Conservation (phyloP, 2,329 filamentous ascomycete genomes). For the Phyllosticta ampelicida region DNA sequence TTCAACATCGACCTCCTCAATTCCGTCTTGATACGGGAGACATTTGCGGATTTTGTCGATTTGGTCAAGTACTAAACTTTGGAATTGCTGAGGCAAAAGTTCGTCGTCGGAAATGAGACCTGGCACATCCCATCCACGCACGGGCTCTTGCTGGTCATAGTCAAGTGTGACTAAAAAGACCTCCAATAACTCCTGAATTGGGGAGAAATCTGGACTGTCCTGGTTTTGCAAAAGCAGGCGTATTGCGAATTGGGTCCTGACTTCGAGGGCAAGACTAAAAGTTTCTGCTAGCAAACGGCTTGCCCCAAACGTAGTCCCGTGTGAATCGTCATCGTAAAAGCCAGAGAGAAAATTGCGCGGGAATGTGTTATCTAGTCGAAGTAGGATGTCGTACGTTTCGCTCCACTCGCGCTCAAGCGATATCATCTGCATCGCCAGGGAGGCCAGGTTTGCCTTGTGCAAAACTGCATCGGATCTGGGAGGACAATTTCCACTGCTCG, state of each 20-base stretch:
- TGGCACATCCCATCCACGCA: constrained; percentile 26
- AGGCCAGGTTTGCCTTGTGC: constrained; percentile 34
- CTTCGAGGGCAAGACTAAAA: constrained; percentile 40
- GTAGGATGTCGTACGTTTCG: constrained; percentile 21
- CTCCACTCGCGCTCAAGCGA: constrained; percentile 19
- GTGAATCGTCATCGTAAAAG: constrained; percentile 10
- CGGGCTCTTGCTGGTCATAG: constrained; percentile 14
- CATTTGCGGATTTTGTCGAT: constrained; percentile 27
- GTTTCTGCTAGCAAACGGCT: constrained; percentile 34
- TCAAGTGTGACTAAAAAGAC: constrained; percentile 30
- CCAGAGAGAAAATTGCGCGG: constrained; percentile 24
- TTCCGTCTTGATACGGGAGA: constrained; percentile 25
- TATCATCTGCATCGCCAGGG: constrained; percentile 30
- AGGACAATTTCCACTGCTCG: constrained; percentile 8
- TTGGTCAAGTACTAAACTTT: constrained; percentile 26
- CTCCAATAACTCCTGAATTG: constrained; percentile 26
- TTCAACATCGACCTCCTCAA: constrained; percentile 30
- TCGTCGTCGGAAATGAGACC: constrained; percentile 29
- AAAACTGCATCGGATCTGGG: constrained; percentile 31
- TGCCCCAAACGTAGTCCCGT: not conserved
- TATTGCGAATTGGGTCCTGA: constrained; percentile 46
- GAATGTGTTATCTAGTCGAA: constrained; percentile 25
- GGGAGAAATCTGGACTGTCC: constrained; percentile 26
- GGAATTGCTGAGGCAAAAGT: constrained; percentile 26
- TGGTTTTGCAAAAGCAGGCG: constrained; percentile 34